Conservation (phyloP, 2,329 filamentous ascomycete species). For the Onygena corvina region DNA sequence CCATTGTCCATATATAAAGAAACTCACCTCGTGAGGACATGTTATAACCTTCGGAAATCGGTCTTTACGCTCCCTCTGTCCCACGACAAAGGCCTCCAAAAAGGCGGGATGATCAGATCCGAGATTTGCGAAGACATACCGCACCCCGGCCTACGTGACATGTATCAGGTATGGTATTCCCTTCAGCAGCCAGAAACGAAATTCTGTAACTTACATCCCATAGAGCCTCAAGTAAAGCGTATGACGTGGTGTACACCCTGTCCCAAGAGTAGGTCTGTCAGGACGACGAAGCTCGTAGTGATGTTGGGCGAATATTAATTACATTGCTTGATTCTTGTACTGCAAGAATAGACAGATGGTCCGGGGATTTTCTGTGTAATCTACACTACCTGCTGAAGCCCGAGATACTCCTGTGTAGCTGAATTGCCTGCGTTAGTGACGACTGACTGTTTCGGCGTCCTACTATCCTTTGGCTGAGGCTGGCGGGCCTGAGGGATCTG, state of each 20-base stretch:
- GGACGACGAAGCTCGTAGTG: background rate
- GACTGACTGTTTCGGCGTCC: too few relatives aligned
- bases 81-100: conserved; percentile 68
- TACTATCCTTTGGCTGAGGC: too few relatives aligned
- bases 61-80: conserved; percentile 52
- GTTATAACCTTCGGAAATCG: conserved; percentile 64
- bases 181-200: conserved; percentile 7
- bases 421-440: too few relatives aligned
- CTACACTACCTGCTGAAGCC: too few relatives aligned
- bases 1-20: background rate
- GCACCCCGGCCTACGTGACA: conserved; percentile 35
- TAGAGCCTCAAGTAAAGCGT: conserved; percentile 70
- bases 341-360: too few relatives aligned
- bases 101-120: conserved; percentile 58
- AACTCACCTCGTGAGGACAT: conserved; percentile 60
- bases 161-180: conserved; percentile 7
- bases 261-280: background rate
- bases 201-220: conserved; percentile 52
- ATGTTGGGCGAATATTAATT: too few relatives aligned
- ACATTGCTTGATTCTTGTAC: too few relatives aligned
- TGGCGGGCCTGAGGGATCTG: too few relatives aligned
- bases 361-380: too few relatives aligned
- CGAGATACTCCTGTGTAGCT: too few relatives aligned
- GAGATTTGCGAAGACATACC: conserved; percentile 42
- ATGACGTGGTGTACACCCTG: conserved; percentile 55